These are phyloP conservation scores for Quaeritorhiza haematococci DNA, from an alignment of 371 early-diverging fungal species.

Conservation along the genomic window DNA sequence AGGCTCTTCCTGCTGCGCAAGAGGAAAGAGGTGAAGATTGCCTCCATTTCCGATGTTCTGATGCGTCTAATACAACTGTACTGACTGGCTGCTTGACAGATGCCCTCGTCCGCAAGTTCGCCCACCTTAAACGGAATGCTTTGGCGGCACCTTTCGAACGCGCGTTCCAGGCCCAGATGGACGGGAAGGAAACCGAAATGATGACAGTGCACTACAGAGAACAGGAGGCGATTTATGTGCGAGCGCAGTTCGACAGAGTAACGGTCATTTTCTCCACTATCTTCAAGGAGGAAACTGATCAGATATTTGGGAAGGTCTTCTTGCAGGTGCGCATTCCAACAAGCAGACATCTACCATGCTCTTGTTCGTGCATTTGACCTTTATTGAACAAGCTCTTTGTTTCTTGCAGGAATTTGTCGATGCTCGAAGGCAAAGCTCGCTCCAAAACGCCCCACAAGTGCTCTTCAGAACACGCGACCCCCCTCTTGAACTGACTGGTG, in stretches of 20 bases:
- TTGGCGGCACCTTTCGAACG: constrained; percentile 89
- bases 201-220: constrained; percentile 91
- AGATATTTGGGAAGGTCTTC: constrained; percentile 92
- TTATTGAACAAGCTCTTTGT: neutral
- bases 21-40: constrained; percentile 59
- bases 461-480: constrained; percentile 88
- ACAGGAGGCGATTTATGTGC: constrained; percentile 87
- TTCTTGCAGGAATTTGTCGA: constrained; percentile 88
- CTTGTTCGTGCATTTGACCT: neutral
- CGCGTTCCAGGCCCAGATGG: constrained; percentile 79
- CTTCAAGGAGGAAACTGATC: constrained; percentile 95
- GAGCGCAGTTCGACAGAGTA: constrained; percentile 86
- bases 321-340: constrained; percentile 62
- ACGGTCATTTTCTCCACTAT: constrained; percentile 93
- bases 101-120: constrained; percentile 69
- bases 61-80: too few relatives aligned
- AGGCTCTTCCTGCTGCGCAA: constrained; percentile 48
- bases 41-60: too few relatives aligned
- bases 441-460: constrained; percentile 95
- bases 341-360: too few relatives aligned
- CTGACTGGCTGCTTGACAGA: too few relatives aligned
- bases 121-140: constrained; percentile 85
- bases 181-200: constrained; percentile 67
- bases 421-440: constrained; percentile 81
- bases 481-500: constrained; percentile 85